These are phyloP conservation scores for Spathaspora sp. DNA, from an alignment of 1,139 yeast species.

Conservation along the genomic window DNA sequence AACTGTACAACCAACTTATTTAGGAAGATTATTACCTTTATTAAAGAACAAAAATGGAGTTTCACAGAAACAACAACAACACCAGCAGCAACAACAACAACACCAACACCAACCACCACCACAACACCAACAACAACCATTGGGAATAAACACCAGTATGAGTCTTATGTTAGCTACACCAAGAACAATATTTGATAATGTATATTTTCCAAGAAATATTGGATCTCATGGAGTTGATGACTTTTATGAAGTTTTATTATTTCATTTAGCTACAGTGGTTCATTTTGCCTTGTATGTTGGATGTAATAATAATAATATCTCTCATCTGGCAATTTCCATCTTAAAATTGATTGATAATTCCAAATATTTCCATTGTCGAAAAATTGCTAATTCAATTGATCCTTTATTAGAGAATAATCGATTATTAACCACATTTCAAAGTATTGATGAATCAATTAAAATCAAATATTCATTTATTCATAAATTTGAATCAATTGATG, in stretches of 20 bases:
- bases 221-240: slow-evolving; percentile 64
- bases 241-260: slow-evolving; percentile 69
- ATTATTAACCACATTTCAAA: slow-evolving; percentile 68
- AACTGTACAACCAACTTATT: slow-evolving; percentile 49
- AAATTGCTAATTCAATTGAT: slow-evolving; percentile 25
- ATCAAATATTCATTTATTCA: slow-evolving; percentile 72
- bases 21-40: slow-evolving; percentile 26
- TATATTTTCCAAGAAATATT: slow-evolving; percentile 49
- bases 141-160: slow-evolving; percentile 29
- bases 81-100: slow-evolving; percentile 4
- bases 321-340: slow-evolving; percentile 53
- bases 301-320: slow-evolving; percentile 50
- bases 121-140: slow-evolving; percentile 5
- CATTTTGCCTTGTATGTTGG: slow-evolving; percentile 74
- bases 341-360: slow-evolving; percentile 53
- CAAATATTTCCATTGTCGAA: slow-evolving; percentile 43
- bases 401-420: slow-evolving; percentile 55
- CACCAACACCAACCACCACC: slow-evolving; percentile 4
- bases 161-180: slow-evolving; percentile 26
- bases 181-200: slow-evolving; percentile 48
- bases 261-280: slow-evolving; percentile 66
- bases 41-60: slow-evolving; percentile 23
- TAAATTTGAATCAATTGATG: slow-evolving; percentile 54
- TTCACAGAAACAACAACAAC: too few relatives aligned
- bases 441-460: slow-evolving; percentile 68